Base-by-base conservation (phyloP, 2,329 filamentous ascomycete genomes). In the Arthrobotrys conoides region DNA sequence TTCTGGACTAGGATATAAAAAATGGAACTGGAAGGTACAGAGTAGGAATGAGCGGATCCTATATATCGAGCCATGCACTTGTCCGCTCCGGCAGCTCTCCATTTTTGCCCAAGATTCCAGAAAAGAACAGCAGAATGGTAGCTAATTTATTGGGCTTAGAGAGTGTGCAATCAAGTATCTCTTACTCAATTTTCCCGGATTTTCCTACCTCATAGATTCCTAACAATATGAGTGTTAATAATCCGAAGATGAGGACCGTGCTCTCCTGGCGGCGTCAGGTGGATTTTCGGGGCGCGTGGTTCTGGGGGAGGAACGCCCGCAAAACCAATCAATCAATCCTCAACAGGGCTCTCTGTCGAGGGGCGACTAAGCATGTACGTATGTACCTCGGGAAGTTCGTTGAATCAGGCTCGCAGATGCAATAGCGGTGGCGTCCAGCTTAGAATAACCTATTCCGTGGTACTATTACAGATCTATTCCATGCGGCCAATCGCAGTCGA, bases 321-420 rank as follows among this genome's bases (percentile, higher is more conserved):
- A 61, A 61, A 41, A 30, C 57, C 57, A 44, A 30, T 64, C 27
- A 16, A 30, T 64, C 18, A 16, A 51, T 33, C 46, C 24, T 36
- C 22, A 36, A 36, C 51, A 18, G 57, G 38, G 53, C 30, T 57
- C n/a, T 53, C 48, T 48, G 49, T 55, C 57, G 57, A 70, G 57
- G 27, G 67, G 41, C n/a, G 27, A 57, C 63, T 20, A 41, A 46
- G 30, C 49, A 41, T 18, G 59, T 48, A 20, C 61, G 30, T 67
- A 16, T 38, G 68, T 41, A 46, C 51, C 57, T 71, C 55, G 67
- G 68, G 68, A 71, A 53, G 44, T 75, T 51, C 46, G 66, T 67
- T 57, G 64, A 67, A 67, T 75, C 53, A 69, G 51, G 61, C 44
- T 55, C 55, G 64, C 64, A 64, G 44, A 68, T 75, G 64, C 63